phyloP scores from a whole-genome alignment of 805 yeast genomes.

The Pichia deserticola region DNA sequence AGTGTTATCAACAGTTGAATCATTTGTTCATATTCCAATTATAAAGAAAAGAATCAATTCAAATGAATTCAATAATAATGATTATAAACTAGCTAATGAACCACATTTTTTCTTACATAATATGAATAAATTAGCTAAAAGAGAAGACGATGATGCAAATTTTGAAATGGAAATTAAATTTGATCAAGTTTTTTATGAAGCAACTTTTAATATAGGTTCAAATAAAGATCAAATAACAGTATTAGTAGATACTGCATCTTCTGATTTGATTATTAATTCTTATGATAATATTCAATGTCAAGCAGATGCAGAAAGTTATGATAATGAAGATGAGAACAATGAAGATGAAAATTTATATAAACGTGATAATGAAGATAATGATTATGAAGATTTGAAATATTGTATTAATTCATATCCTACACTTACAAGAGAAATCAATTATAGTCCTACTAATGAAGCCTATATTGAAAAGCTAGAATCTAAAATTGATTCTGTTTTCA shows the following conservation, averaged over 20 bases:
- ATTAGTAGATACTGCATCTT: slow-evolving; percentile 59
- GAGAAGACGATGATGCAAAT: not conserved
- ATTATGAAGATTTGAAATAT: not conserved
- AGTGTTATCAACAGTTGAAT: not conserved
- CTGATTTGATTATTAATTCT: slow-evolving; percentile 55
- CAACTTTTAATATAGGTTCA: slow-evolving; percentile 42
- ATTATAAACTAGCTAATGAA: not conserved
- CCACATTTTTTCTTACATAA: slow-evolving; percentile 1
- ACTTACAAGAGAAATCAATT: not conserved
- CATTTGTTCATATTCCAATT: not conserved
- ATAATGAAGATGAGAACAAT: not conserved
- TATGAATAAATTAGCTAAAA: slow-evolving; percentile 1
- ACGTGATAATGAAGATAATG: not conserved
- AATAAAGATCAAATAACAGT: slow-evolving; percentile 43
- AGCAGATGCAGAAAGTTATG: not conserved
- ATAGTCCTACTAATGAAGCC: not conserved
- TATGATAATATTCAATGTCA: slow-evolving; percentile 3
- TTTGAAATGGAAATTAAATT: slow-evolving; percentile 2
- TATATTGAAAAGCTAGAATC: not conserved
- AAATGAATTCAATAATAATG: not conserved
- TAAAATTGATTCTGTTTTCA: not conserved
- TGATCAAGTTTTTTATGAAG: slow-evolving; percentile 26
- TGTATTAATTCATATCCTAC: not conserved
- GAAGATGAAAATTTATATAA: not conserved
- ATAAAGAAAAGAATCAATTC: not conserved